A percentile compares a stretch with the other conserved stretches of the same genome.
Conservation (phyloP, 129 eudicot genomes). For the Artemisia argyi region DNA sequence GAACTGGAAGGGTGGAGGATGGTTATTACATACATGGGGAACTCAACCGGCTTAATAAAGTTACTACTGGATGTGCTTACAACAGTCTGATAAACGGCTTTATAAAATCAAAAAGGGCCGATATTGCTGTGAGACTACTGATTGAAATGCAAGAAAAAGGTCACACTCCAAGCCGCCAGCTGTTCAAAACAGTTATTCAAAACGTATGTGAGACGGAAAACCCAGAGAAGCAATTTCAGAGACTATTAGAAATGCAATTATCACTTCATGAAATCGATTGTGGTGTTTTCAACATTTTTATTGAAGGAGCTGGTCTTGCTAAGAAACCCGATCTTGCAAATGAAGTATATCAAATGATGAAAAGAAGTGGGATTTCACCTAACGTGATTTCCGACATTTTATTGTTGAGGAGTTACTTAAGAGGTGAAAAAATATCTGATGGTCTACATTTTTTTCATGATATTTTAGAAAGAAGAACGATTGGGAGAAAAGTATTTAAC, state of each 20-base stretch:
- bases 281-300: slow-evolving; percentile 45
- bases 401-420: slow-evolving; percentile 58
- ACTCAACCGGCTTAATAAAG: slow-evolving; percentile 43
- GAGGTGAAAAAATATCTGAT: slow-evolving; percentile 39
- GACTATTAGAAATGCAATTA: slow-evolving; percentile 64
- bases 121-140: slow-evolving; percentile 61
- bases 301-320: slow-evolving; percentile 77
- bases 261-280: slow-evolving; percentile 26
- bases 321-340: slow-evolving; percentile 60
- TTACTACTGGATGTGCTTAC: slow-evolving; percentile 44
- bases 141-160: slow-evolving; percentile 90
- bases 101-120: slow-evolving; percentile 51
- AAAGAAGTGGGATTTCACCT: slow-evolving; percentile 41
- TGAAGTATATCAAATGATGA: slow-evolving; percentile 59
- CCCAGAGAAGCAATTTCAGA: slow-evolving; percentile 45
- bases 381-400: slow-evolving; percentile 40
- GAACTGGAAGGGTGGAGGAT: slow-evolving; percentile 54
- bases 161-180: slow-evolving; percentile 30
- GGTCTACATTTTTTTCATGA: slow-evolving; percentile 47
- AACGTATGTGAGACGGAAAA: slow-evolving; percentile 64
- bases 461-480: slow-evolving; percentile 32
- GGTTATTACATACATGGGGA: slow-evolving; percentile 52
- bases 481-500: slow-evolving; percentile 44
- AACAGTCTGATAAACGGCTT: slow-evolving; percentile 54
- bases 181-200: slow-evolving; percentile 45